Evolutionary conservation across 1,284 basidiomycete species (phyloP), one percentile per base, ranked within the genome.

Genomic region (Termitomyces sp.): DNA sequence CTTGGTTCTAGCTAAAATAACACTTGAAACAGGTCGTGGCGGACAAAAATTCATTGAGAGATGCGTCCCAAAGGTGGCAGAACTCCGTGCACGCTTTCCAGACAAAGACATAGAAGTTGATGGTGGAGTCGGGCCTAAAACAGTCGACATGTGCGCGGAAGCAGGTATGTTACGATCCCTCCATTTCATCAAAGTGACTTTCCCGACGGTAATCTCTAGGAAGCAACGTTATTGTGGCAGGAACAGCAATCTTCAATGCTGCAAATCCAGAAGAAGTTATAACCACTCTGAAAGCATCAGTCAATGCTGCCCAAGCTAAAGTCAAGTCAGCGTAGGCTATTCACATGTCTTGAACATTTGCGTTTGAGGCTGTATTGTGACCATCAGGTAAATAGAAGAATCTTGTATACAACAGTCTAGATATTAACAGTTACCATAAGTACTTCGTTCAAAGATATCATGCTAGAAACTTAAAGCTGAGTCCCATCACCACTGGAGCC

Each of bases 201-300:
- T 45, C 49, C 19, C 33, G 45, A 19, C 63, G 92, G 10, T 91
- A 91, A 34, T 90, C 91, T 47, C 11, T 63, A 93, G 93, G 93
- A 37, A 92, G 93, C 67, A 99, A 99, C 66, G 94, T 99, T 58
- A 93, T 99, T 58, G 97, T 99, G 11, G 96, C 97, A 8, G 97
- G 97, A 16, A 98, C 94, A 7, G 95, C 97, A 11, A 89, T 99
- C 61, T 99, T 99, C 66, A 84, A 83, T 44, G 85, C 94, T 14
- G 68, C 81, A 16, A 77, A 87, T 60, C 91, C 97, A 0, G 86
- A 88, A 56, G 70, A 80, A 40, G 91, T 94, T 39, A 96, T 97
- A 46, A 61, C 75, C 42, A 71, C 79, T 11, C 74, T 97, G 55
- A 92, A 89, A 68, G 70, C 78, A 19, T 78, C 81, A 10, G 86